phyloP scores from a whole-genome alignment of 2,329 filamentous ascomycete genomes.

The Ophiostoma sp. region DNA sequence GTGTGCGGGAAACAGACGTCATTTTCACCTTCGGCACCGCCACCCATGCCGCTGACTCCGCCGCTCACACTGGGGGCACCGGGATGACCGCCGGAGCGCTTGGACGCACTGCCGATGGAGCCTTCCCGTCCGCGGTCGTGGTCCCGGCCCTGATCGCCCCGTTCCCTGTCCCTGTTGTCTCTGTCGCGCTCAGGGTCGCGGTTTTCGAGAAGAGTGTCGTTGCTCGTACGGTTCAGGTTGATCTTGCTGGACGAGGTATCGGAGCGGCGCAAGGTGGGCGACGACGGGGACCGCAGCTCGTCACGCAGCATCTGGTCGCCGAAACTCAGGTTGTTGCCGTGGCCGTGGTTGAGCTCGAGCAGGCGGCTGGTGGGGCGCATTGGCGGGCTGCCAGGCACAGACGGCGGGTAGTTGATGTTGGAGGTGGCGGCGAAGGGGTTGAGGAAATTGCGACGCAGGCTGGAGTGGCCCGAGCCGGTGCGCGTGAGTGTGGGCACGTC shows the following conservation, averaged over 20 bases:
- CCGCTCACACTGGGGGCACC: not conserved
- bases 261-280: constrained; percentile 14
- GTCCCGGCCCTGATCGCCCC: not conserved
- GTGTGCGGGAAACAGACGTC: constrained; percentile 90
- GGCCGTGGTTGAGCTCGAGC: constrained; percentile 39
- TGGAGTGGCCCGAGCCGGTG: constrained; percentile 48
- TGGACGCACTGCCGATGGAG: not conserved
- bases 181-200: constrained; percentile 6
- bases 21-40: constrained; percentile 50
- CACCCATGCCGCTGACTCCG: constrained; percentile 13
- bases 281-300: constrained; percentile 41
- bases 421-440: constrained; percentile 41
- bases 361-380: constrained; percentile 40
- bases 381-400: constrained; percentile 56
- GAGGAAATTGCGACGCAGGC: constrained; percentile 39
- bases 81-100: not conserved
- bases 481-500: constrained; percentile 37
- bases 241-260: constrained; percentile 17
- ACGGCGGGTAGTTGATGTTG: constrained; percentile 64
- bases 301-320: constrained; percentile 67
- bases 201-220: constrained; percentile 5
- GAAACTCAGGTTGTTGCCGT: constrained; percentile 50
- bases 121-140: not conserved
- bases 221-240: constrained; percentile 11
- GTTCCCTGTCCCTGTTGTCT: not conserved